Evolutionary conservation across 305 asterid species (phyloP), one percentile per base, ranked within the genome.

Genomic region (Fraxinus paxiana): DNA sequence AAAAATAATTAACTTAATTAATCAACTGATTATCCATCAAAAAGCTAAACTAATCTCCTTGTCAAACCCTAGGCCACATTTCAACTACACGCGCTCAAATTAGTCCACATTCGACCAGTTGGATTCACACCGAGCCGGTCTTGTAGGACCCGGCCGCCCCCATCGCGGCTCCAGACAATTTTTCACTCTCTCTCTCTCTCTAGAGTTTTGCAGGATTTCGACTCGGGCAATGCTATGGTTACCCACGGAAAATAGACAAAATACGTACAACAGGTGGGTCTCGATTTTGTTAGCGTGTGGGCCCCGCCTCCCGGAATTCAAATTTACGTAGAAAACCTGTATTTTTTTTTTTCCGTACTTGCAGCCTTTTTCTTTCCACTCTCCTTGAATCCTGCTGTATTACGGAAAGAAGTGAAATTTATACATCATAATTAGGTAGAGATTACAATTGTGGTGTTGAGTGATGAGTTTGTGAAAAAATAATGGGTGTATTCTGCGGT

Each of bases 401-500:
- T 33, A 0, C 37, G 73, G 9, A 67, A 67, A 4, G 18, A 65
- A 65, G 35, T 65, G 73, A 67, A 28, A 26, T 10, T 0, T 65
- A 22, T 10, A 22, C 38, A 75, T 75, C 65, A 34, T 88, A 31
- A 80, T 17, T 71, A 35, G 67, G 86, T 75, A 69, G 70, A 76
- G 79, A 3, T 84, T 73, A 82, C 88, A 74, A 26, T 41, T 82
- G 51, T 51, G 31, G 2, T 28, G 31, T 75, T 6, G 77, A 51
- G 84, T 34, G 78, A 83, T 84, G 90, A 81, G 78, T 87, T 73
- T 70, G 73, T 84, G 87, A 86, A 73, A 63, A 59, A 59, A 84
- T 46, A 82, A 93, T 94, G 97, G 97, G 95, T 78, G 91, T 80
- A 79, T 76, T 83, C 79, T 86, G 93, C 86, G 80, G 86, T 84